These are phyloP conservation scores for Flaveria ramosissima DNA, from an alignment of 129 eudicot species.

Conservation along the genomic window DNA sequence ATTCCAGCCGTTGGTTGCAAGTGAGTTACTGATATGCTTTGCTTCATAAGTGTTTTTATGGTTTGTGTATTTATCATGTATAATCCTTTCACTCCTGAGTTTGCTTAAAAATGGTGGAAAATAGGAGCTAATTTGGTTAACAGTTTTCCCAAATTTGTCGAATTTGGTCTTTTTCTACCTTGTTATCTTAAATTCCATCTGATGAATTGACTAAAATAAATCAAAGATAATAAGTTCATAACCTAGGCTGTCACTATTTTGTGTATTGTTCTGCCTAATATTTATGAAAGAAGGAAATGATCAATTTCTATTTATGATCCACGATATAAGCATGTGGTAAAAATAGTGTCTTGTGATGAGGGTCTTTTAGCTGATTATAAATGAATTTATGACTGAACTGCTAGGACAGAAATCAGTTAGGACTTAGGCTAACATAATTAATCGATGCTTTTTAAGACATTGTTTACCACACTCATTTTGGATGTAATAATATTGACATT, in stretches of 20 bases:
- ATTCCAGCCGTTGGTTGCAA: constrained; percentile 87
- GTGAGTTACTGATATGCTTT: constrained; percentile 42
- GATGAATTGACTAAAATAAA: background rate
- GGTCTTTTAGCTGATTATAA: background rate
- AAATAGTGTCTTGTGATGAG: background rate
- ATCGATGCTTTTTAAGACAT: background rate
- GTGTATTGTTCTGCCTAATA: background rate
- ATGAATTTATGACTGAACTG: background rate
- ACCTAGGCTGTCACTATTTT: too few species aligned
- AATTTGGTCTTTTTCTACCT: background rate
- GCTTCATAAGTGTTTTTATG: background rate
- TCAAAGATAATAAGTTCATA: background rate
- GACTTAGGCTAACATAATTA: constrained; percentile 5
- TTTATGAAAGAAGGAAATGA: background rate
- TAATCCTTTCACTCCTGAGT: constrained; percentile 6
- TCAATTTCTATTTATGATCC: background rate
- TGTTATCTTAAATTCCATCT: background rate
- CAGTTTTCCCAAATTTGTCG: background rate
- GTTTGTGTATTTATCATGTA: constrained; percentile 10
- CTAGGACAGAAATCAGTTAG: background rate
- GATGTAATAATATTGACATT: background rate
- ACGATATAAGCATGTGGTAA: background rate
- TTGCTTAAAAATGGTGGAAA: constrained; percentile 6
- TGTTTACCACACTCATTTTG: constrained; percentile 5
- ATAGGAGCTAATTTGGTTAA: constrained; percentile 9